Evolutionary conservation across 108 stramenopile genomes (phyloP).

Genomic region (Aurantiochytrium sp.): DNA sequence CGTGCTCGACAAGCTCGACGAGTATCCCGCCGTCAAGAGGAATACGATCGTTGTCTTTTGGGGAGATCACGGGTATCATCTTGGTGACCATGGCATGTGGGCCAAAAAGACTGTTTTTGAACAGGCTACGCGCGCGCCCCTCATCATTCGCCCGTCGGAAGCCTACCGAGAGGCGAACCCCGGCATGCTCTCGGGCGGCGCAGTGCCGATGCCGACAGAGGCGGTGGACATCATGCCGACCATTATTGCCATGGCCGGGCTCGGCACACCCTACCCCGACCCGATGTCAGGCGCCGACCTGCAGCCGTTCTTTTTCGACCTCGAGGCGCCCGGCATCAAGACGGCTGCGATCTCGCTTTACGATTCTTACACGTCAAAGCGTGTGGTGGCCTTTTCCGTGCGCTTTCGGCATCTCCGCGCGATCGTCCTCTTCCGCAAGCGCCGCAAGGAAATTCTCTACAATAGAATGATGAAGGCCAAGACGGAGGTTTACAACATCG

Average conservation of each 20-base stretch:
- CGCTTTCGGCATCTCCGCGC: no score
- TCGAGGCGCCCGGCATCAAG: no score
- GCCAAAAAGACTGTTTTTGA: conserved; percentile 28
- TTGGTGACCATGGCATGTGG: conserved; percentile 1
- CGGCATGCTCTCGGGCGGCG: background rate
- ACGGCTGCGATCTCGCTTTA: no score
- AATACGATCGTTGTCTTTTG: background rate
- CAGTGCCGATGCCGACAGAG: background rate
- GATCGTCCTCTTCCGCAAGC: no score
- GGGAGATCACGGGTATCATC: conserved; percentile 7
- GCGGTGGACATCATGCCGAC: background rate
- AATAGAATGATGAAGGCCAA: no score
- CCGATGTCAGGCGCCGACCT: no score
- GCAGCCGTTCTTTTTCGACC: no score
- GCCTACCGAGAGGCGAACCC: background rate
- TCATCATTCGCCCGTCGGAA: background rate
- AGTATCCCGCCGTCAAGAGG: background rate
- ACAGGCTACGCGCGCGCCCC: background rate
- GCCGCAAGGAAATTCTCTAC: no score
- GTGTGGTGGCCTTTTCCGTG: no score
- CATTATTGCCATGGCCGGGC: background rate
- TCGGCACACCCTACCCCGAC: no score
- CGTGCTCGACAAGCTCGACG: background rate
- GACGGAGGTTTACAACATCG: no score
- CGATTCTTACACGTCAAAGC: no score